Base-by-base conservation (phyloP, 2,329 filamentous ascomycete species). In the Paraconiothyrium sp. region DNA sequence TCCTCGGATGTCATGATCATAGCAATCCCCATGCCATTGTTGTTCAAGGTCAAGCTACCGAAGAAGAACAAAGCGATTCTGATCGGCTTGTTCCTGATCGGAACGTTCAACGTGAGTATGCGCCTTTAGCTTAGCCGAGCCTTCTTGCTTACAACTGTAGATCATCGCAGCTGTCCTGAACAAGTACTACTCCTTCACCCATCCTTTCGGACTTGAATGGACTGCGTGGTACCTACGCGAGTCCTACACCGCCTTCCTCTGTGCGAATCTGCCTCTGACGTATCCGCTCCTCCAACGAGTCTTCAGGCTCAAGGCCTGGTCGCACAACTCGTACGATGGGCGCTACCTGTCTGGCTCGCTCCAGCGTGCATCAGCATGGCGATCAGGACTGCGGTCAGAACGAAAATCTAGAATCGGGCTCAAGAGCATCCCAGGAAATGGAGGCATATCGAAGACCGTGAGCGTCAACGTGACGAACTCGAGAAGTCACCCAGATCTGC, bases 221-320 rank as follows among this genome's bases (percentile, higher is more conserved):
- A 82, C 87, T 0, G 84, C 84, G 66, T 89, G 87, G 86, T 88
- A 78, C 59, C 82, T 87, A 9, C 82, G 86, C 32, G 87, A 89
- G 70, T 82, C 84, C 13, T 85, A 84, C 48, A 87, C 87, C 0
- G 85, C 86, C 6, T 80, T 89, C 44, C 81, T 88, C 52, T 86
- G 89, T 16, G 83, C 86, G 32, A 89, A 89, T 62, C 79, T 89
- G 6, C 87, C 87, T 0, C 84, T 88, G 52, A 84, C 83, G 64
- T 89, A 86, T 83, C 84, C 85, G 0, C 78, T 89, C 22, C 79
- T 88, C 34, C 82, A 85, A 47, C 80, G 82, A 9, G 61, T 84
- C 58, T 82, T 84, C 71, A 74, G 74, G 27, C 61, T 78, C 4
- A 68, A 65, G 30, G 76, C 71, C 62, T 78, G 74, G 75, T 74